Evolutionary conservation across 108 stramenopile species (phyloP).

Genomic region (Craspedostauros australis): DNA sequence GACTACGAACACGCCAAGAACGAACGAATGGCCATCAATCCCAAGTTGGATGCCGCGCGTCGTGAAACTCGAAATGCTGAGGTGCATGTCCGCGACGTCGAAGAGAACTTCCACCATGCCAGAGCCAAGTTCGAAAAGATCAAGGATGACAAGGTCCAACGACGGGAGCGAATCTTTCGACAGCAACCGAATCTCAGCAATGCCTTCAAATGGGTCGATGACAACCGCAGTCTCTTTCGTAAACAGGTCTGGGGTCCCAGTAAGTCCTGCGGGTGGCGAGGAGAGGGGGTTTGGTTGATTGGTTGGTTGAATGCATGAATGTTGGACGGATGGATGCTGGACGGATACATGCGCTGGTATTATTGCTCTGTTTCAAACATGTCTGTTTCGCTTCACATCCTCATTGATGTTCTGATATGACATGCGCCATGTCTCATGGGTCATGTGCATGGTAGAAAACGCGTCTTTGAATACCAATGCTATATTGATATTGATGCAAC

Average conservation of each 20-base stretch:
- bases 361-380: too few relatives aligned
- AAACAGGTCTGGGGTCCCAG: slow-evolving; percentile 70
- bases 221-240: slow-evolving; percentile 65
- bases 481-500: too few relatives aligned
- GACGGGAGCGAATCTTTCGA: slow-evolving; percentile 35
- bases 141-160: slow-evolving; percentile 53
- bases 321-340: too few relatives aligned
- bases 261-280: too few relatives aligned
- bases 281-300: too few relatives aligned
- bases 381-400: too few relatives aligned
- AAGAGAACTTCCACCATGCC: slow-evolving; percentile 17
- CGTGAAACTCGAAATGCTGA: slow-evolving; percentile 6
- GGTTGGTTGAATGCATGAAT: too few relatives aligned
- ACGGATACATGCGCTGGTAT: too few relatives aligned
- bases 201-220: slow-evolving; percentile 45
- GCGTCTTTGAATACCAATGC: too few relatives aligned
- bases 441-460: too few relatives aligned
- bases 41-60: slow-evolving; percentile 23
- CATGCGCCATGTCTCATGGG: too few relatives aligned
- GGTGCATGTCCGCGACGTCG: neutral
- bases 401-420: too few relatives aligned
- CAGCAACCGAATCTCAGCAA: slow-evolving; percentile 29
- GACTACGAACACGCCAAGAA: slow-evolving; percentile 15
- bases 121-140: slow-evolving; percentile 28
- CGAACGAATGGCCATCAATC: slow-evolving; percentile 14